Conservation (phyloP, 2,329 filamentous ascomycete species). For the Trichoderma breve region DNA sequence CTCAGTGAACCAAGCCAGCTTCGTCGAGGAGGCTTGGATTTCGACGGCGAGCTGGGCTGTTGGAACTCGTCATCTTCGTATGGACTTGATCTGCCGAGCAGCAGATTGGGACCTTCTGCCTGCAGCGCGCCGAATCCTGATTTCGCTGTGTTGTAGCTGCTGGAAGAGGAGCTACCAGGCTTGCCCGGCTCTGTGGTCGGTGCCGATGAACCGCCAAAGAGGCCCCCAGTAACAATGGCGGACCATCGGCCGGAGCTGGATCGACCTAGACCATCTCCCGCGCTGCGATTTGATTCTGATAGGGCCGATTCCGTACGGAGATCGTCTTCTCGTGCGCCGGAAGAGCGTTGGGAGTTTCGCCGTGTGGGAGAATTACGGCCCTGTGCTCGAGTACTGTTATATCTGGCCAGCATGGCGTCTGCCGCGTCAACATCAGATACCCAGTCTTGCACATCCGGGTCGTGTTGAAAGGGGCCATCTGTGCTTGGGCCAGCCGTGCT, state of each 20-base stretch:
- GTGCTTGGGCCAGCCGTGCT: conserved; percentile 41
- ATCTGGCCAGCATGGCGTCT: conserved; percentile 50
- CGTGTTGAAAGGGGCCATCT: conserved; percentile 37
- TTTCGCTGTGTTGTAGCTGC: conserved; percentile 54
- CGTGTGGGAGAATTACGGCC: conserved; percentile 41
- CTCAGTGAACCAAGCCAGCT: conserved; percentile 68
- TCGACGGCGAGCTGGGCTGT: conserved; percentile 57
- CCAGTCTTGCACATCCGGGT: conserved; percentile 59
- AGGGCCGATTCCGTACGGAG: conserved; percentile 56
- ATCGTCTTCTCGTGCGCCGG: conserved; percentile 44
- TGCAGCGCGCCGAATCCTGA: conserved; percentile 53
- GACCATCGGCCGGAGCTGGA: conserved; percentile 36
- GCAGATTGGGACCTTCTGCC: conserved; percentile 51
- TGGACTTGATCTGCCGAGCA: conserved; percentile 36
- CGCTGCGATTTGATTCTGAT: conserved; percentile 53
- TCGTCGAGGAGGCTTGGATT: conserved; percentile 52
- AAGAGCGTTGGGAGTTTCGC: conserved; percentile 38
- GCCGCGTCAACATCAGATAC: conserved; percentile 55
- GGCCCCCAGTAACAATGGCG: conserved; percentile 30
- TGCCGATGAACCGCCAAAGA: conserved; percentile 29
- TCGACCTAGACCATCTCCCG: conserved; percentile 41
- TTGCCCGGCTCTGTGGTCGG: conserved; percentile 33
- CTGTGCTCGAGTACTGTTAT: conserved; percentile 34
- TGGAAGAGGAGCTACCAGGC: conserved; percentile 41
- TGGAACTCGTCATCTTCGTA: conserved; percentile 38